Evolutionary conservation across 2,329 filamentous ascomycete species (phyloP).

Genomic region (Chlorencoelia australis): DNA sequence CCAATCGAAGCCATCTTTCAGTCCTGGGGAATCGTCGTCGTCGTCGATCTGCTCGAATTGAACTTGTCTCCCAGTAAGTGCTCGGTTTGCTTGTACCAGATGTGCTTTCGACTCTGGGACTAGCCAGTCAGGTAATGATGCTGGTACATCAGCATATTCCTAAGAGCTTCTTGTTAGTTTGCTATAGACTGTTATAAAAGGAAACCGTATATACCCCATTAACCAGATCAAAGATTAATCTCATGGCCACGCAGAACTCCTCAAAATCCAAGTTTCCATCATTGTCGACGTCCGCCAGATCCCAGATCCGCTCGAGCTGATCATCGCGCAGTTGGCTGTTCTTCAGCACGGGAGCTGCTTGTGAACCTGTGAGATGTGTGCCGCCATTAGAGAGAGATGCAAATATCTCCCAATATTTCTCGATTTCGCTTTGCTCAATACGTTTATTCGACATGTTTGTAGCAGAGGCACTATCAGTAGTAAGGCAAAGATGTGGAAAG

Average conservation of each 20-base stretch:
- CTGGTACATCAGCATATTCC: constrained; percentile 87
- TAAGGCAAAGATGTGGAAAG: too few species aligned
- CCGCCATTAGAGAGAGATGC: constrained; percentile 54
- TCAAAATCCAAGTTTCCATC: constrained; percentile 98
- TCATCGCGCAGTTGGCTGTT: constrained; percentile 63
- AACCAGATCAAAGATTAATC: constrained; percentile 91
- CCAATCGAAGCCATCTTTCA: constrained; percentile 98
- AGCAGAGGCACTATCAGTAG: too few species aligned
- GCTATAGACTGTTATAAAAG: neutral
- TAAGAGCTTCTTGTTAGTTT: constrained; percentile 27
- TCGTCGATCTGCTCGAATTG: constrained; percentile 81
- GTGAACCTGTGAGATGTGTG: constrained; percentile 54
- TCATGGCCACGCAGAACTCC: constrained; percentile 98
- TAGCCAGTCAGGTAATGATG: constrained; percentile 83
- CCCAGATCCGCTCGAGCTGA: constrained; percentile 96
- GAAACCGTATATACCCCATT: constrained; percentile 66
- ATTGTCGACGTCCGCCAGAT: constrained; percentile 91
- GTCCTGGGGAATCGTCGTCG: constrained; percentile 68
- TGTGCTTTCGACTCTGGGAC: constrained; percentile 92
- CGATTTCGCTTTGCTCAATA: constrained; percentile 65
- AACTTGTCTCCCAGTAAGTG: constrained; percentile 67
- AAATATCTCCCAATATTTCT: constrained; percentile 76
- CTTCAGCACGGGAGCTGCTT: constrained; percentile 62
- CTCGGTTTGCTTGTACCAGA: constrained; percentile 72
- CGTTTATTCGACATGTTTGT: constrained; percentile 35